Conservation (phyloP, 305 asterid genomes). For the Fraxinus platypoda region DNA sequence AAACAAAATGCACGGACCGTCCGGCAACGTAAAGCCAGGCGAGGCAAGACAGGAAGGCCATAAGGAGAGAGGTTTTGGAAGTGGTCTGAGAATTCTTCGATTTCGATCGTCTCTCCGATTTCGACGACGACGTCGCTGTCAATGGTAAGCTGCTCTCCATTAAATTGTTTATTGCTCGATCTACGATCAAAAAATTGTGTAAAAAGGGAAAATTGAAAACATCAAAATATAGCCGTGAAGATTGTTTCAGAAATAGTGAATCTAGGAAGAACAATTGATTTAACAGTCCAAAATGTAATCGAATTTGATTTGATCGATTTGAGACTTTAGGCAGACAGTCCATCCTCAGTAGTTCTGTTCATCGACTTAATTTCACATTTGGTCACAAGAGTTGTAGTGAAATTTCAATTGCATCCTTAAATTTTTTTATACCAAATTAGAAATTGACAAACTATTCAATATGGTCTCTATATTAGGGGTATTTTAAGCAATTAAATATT, state of each 20-base stretch:
- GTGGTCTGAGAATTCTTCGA: constrained; percentile 50
- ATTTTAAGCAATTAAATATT: too few species aligned
- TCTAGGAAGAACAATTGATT: neutral
- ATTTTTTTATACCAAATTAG: neutral
- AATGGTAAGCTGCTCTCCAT: constrained; percentile 65
- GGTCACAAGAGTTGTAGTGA: neutral
- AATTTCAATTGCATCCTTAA: neutral
- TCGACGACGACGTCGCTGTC: constrained; percentile 35
- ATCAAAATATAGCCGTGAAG: neutral
- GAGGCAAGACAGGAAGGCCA: constrained; percentile 74
- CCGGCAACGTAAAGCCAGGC: constrained; percentile 94
- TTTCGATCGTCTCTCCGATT: constrained; percentile 74
- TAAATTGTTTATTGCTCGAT: neutral
- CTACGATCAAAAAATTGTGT: neutral
- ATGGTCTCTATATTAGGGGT: neutral
- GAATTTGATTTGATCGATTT: neutral
- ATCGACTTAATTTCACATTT: neutral
- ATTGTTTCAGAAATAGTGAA: neutral
- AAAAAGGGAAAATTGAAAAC: neutral
- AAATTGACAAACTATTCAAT: neutral
- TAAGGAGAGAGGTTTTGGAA: constrained; percentile 57
- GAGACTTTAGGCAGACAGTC: neutral
- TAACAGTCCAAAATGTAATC: neutral
- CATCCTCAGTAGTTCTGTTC: neutral
- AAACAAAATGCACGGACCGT: constrained; percentile 36